Conservation (phyloP, 1,139 yeast genomes). For the Taiozyma sp. region DNA sequence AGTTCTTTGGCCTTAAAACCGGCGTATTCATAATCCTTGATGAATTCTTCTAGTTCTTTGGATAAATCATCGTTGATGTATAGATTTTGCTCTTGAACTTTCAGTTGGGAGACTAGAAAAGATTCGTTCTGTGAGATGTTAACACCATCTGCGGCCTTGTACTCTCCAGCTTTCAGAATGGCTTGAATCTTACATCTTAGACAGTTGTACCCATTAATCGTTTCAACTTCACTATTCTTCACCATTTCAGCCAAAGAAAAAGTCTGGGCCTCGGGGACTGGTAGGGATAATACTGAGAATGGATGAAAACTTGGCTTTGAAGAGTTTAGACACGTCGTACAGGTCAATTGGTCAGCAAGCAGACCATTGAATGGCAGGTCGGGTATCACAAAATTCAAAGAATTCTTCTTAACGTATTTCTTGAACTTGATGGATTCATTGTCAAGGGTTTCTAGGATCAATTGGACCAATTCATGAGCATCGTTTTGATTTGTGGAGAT, state of each 20-base stretch:
- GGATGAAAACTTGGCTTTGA: constrained; percentile 58
- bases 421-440: constrained; percentile 49
- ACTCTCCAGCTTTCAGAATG: constrained; percentile 34
- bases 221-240: constrained; percentile 55
- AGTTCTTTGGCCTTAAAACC: constrained; percentile 41
- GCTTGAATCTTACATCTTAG: constrained; percentile 54
- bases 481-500: constrained; percentile 86
- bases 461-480: constrained; percentile 86
- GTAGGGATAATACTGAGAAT: constrained; percentile 67
- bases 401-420: constrained; percentile 29
- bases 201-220: constrained; percentile 79
- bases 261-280: constrained; percentile 56
- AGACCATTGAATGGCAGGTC: constrained; percentile 73
- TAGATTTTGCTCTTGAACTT: constrained; percentile 31
- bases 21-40: constrained; percentile 39
- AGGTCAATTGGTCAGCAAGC: constrained; percentile 58
- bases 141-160: constrained; percentile 16
- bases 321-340: constrained; percentile 58
- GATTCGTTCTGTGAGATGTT: constrained; percentile 16
- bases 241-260: constrained; percentile 51
- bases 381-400: constrained; percentile 31
- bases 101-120: constrained; percentile 26
- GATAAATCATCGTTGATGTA: constrained; percentile 60
- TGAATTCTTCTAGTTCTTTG: constrained; percentile 36
- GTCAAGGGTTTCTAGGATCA: constrained; percentile 72